Evolutionary conservation across 2,329 filamentous ascomycete species (phyloP).

Genomic region (Dothistroma pini): DNA sequence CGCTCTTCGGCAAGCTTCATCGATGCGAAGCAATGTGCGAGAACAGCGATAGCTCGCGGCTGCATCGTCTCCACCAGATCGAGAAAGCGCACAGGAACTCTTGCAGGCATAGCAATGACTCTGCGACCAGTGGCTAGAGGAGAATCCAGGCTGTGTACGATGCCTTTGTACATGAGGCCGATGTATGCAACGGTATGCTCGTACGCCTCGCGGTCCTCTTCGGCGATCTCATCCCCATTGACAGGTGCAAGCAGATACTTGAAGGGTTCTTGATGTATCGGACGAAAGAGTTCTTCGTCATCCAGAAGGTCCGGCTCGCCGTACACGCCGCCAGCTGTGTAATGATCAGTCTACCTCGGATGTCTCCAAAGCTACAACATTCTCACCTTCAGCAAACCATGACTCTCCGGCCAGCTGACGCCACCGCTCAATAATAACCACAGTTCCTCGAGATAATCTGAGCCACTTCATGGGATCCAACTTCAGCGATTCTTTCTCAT

Average conservation of each 20-base stretch:
- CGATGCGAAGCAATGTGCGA: slow-evolving; percentile 26
- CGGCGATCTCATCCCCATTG: slow-evolving; percentile 16
- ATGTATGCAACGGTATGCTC: slow-evolving; percentile 24
- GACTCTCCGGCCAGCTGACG: slow-evolving; percentile 7
- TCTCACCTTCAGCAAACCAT: slow-evolving; percentile 16
- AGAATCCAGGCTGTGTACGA: slow-evolving; percentile 17
- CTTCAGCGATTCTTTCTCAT: slow-evolving; percentile 8
- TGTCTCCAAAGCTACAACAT: neutral
- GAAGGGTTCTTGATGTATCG: slow-evolving; percentile 14
- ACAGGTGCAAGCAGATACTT: slow-evolving; percentile 17
- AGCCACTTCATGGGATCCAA: slow-evolving; percentile 24
- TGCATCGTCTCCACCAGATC: slow-evolving; percentile 20
- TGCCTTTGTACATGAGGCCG: slow-evolving; percentile 26
- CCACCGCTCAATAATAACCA: slow-evolving; percentile 16
- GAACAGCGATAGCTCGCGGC: slow-evolving; percentile 23
- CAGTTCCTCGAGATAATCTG: slow-evolving; percentile 19
- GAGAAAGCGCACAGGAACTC: slow-evolving; percentile 18
- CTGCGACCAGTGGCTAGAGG: slow-evolving; percentile 21
- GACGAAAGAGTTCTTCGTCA: slow-evolving; percentile 12
- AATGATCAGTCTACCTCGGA: neutral
- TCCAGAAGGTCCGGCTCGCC: slow-evolving; percentile 19
- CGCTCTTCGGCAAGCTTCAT: slow-evolving; percentile 23
- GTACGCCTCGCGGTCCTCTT: slow-evolving; percentile 22
- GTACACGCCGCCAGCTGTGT: slow-evolving; percentile 18
- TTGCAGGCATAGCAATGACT: slow-evolving; percentile 22